Percentiles rank a stretch among this genome's conserved stretches.
Conservation (phyloP, 371 early-diverging fungal genomes). For the Haplosporangium sp. region DNA sequence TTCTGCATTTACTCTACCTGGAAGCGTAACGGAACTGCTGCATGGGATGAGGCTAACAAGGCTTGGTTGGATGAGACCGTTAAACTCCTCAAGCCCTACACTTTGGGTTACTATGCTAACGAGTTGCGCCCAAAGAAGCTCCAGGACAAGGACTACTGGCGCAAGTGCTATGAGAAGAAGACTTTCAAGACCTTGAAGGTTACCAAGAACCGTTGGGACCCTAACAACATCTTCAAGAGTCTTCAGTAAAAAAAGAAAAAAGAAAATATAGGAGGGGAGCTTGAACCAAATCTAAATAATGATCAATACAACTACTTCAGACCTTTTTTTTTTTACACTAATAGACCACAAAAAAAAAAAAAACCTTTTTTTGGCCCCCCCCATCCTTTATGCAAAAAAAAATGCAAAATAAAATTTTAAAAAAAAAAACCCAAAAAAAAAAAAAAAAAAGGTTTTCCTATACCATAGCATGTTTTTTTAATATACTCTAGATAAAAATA, state of each 20-base stretch:
- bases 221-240: conserved; percentile 52
- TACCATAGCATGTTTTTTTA: too few relatives aligned
- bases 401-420: too few relatives aligned
- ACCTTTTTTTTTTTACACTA: too few relatives aligned
- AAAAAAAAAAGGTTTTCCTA: too few relatives aligned
- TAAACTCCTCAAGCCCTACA: conserved; percentile 49
- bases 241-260: conserved; percentile 4
- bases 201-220: conserved; percentile 50
- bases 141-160: conserved; percentile 45
- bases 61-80: conserved; percentile 52
- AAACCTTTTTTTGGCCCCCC: too few relatives aligned
- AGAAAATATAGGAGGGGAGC: too few relatives aligned
- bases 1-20: conserved; percentile 54
- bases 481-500: too few relatives aligned
- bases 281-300: too few relatives aligned
- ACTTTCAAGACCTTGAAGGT: conserved; percentile 31
- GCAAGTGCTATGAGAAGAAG: conserved; percentile 51
- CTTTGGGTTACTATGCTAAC: conserved; percentile 52
- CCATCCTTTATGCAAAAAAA: too few relatives aligned
- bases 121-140: conserved; percentile 50
- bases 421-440: too few relatives aligned
- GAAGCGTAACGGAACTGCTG: conserved; percentile 46
- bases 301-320: too few relatives aligned
- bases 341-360: neutral
- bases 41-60: conserved; percentile 45